Evolutionary conservation across 148 eudicot species (phyloP).

Genomic region (Euryodendron excelsum): DNA sequence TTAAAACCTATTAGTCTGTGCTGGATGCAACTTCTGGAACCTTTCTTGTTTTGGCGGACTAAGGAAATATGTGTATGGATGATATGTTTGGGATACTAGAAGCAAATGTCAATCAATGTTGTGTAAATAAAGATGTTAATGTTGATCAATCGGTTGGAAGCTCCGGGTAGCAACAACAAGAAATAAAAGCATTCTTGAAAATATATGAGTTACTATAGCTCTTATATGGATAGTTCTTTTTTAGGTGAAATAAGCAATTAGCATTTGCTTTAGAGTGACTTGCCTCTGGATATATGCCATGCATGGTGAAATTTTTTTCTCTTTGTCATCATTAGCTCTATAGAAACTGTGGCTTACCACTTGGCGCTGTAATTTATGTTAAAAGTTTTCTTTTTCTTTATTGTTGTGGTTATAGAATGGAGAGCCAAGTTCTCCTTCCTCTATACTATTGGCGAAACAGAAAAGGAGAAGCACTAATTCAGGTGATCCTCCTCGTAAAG

Average conservation of each 20-base stretch:
- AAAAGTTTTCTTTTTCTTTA: slow-evolving; percentile 8
- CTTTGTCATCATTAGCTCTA: background rate
- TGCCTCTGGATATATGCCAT: too few relatives aligned
- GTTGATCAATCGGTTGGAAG: too few relatives aligned
- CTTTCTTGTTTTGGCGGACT: too few relatives aligned
- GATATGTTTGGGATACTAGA: too few relatives aligned
- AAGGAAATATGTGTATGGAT: too few relatives aligned
- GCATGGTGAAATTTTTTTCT: background rate
- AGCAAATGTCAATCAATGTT: too few relatives aligned
- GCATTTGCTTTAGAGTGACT: background rate
- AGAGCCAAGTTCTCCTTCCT: slow-evolving; percentile 23
- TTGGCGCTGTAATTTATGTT: background rate
- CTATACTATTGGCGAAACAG: slow-evolving; percentile 23
- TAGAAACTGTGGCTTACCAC: background rate
- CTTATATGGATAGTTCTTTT: too few relatives aligned
- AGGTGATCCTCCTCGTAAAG: slow-evolving; percentile 37
- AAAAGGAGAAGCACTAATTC: slow-evolving; percentile 28
- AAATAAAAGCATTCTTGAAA: too few relatives aligned
- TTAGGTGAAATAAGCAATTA: background rate
- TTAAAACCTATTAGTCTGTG: background rate
- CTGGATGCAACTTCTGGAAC: background rate
- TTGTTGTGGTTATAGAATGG: slow-evolving; percentile 25
- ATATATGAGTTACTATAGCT: too few relatives aligned
- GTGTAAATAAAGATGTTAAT: too few relatives aligned
- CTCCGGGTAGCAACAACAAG: too few relatives aligned